Evolutionary conservation across 1,139 yeast genomes (phyloP).

Genomic region (Pichia sp.): DNA sequence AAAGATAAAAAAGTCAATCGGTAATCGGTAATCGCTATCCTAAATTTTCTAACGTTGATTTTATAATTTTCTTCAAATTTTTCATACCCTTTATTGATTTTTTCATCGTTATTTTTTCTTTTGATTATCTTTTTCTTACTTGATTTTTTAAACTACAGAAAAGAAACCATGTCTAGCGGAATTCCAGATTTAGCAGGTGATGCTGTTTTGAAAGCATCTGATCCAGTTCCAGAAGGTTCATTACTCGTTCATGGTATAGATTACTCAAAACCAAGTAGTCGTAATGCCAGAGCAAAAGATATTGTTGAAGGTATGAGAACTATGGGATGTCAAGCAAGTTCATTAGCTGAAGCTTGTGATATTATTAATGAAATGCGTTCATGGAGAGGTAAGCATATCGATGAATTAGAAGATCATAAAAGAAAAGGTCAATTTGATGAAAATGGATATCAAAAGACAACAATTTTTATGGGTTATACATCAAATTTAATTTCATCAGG

Average conservation of each 20-base stretch:
- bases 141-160: no score
- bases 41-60: no score
- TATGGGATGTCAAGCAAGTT: slow-evolving; percentile 98
- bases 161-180: slow-evolving; percentile 24
- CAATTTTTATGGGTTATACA: slow-evolving; percentile 93
- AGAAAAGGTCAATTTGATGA: slow-evolving; percentile 73
- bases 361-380: slow-evolving; percentile 84
- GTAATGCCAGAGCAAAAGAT: slow-evolving; percentile 71
- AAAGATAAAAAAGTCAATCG: no score
- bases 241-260: slow-evolving; percentile 82
- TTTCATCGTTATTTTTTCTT: no score
- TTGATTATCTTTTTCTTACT: no score
- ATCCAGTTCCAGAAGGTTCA: slow-evolving; percentile 75
- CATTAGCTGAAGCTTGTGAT: slow-evolving; percentile 82
- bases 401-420: slow-evolving; percentile 62
- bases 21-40: no score
- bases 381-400: slow-evolving; percentile 80
- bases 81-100: no score
- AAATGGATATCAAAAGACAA: slow-evolving; percentile 74
- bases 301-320: slow-evolving; percentile 75
- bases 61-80: no score
- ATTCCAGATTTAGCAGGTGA: slow-evolving; percentile 69
- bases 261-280: slow-evolving; percentile 60
- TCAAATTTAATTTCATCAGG: slow-evolving; percentile 97
- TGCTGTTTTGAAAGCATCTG: slow-evolving; percentile 85